Percentiles rank a stretch among this genome's conserved stretches.
Conservation (phyloP, 768 basidiomycete species). For the Termitomyces sp. region DNA sequence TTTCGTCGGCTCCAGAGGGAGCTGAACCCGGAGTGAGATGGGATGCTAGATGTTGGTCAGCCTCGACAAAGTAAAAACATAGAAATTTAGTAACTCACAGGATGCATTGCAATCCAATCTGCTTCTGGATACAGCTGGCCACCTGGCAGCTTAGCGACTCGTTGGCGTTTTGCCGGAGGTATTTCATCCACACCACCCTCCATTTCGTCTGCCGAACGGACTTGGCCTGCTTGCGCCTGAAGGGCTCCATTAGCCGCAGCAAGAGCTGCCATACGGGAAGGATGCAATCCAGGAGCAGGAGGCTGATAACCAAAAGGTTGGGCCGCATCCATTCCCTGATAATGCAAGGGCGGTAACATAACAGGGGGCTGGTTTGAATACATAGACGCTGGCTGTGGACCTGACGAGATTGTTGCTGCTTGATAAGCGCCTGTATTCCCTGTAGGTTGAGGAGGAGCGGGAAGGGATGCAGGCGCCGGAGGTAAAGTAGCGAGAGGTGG, state of each 20-base stretch:
- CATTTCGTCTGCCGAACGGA: constrained; percentile 79
- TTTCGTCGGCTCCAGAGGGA: constrained; percentile 77
- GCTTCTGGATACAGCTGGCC: constrained; percentile 81
- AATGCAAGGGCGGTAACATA: constrained; percentile 82
- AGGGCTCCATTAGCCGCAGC: constrained; percentile 45
- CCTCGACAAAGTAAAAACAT: not conserved
- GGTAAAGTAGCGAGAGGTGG: constrained; percentile 62
- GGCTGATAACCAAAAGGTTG: constrained; percentile 81
- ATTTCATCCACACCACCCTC: constrained; percentile 58
- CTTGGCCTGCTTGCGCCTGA: constrained; percentile 61
- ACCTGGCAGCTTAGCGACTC: constrained; percentile 79
- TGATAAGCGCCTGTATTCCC: constrained; percentile 50
- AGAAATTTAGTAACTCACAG: constrained; percentile 36
- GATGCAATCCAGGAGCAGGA: constrained; percentile 62
- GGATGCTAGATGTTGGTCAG: constrained; percentile 50
- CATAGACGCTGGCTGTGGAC: constrained; percentile 83
- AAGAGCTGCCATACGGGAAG: constrained; percentile 57
- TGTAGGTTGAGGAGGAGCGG: constrained; percentile 57
- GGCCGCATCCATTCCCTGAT: constrained; percentile 70
- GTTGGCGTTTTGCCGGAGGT: constrained; percentile 84
- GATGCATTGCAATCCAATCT: constrained; percentile 90
- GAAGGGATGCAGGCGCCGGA: constrained; percentile 67
- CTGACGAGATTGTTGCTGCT: constrained; percentile 86
- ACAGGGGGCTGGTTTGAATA: constrained; percentile 56
- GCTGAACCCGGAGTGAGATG: constrained; percentile 77